phyloP scores from a whole-genome alignment of 352 stramenopile genomes.

The Peronospora tabacina region DNA sequence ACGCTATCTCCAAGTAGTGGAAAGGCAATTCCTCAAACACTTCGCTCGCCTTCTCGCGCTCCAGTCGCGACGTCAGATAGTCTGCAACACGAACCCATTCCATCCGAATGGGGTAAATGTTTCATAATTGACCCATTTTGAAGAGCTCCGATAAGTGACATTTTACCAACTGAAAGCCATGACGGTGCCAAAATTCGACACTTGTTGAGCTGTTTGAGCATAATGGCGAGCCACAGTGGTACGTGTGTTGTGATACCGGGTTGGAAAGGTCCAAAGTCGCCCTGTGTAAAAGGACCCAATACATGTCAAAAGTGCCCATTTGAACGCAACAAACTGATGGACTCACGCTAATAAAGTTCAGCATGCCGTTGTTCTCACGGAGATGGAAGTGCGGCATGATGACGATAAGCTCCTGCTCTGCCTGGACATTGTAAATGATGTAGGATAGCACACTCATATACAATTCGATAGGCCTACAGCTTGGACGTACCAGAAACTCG shows the following conservation, averaged over 20 bases:
- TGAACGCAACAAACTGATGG: constrained; percentile 3
- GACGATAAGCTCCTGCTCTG: constrained; percentile 80
- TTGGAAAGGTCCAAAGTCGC: constrained; percentile 85
- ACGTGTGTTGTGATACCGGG: constrained; percentile 76
- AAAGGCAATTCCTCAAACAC: constrained; percentile 78
- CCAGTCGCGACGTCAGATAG: constrained; percentile 44
- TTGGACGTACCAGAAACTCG: constrained; percentile 60
- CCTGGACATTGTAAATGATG: constrained; percentile 28
- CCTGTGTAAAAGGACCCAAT: constrained; percentile 27
- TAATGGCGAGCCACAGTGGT: constrained; percentile 84
- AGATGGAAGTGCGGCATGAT: constrained; percentile 85
- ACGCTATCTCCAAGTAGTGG: constrained; percentile 83
- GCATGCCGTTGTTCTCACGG: constrained; percentile 60
- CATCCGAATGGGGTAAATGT: constrained; percentile 9
- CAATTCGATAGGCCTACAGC: neutral
- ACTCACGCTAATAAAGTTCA: constrained; percentile 76
- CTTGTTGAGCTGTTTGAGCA: constrained; percentile 86
- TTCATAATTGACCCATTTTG: constrained; percentile 9
- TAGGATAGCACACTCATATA: neutral
- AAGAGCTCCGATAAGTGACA: neutral
- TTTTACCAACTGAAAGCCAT: constrained; percentile 73
- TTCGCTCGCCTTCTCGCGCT: constrained; percentile 67
- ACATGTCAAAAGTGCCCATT: constrained; percentile 10
- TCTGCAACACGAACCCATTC: constrained; percentile 26
- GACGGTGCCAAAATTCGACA: constrained; percentile 72